Evolutionary conservation across 345 rosid genomes (phyloP).

Genomic region (Euphorbia pulcherrima): DNA sequence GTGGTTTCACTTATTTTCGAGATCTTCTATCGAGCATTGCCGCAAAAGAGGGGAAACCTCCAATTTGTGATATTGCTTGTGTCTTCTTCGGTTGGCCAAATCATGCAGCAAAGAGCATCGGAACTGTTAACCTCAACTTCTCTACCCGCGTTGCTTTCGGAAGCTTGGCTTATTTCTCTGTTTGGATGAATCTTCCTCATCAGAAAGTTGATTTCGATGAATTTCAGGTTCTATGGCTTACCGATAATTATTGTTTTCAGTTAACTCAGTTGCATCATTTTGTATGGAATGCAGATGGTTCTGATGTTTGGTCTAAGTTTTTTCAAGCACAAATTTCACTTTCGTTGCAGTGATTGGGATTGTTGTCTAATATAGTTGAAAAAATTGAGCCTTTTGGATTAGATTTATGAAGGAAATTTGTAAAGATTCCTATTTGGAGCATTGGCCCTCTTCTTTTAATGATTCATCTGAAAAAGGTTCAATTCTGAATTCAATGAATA

Average conservation of each 20-base stretch:
- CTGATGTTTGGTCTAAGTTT: conserved; percentile 43
- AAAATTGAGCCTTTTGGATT: conserved; percentile 37
- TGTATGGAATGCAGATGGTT: conserved; percentile 34
- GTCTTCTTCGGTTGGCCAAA: conserved; percentile 40
- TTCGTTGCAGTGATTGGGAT: conserved; percentile 30
- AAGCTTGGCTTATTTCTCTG: conserved; percentile 30
- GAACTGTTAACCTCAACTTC: conserved; percentile 30
- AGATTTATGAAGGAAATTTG: conserved; percentile 27
- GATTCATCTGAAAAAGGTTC: background rate
- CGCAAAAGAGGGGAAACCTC: conserved; percentile 27
- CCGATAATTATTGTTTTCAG: conserved; percentile 36
- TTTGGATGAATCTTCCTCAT: conserved; percentile 52
- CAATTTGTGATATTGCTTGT: conserved; percentile 40
- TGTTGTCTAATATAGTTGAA: conserved; percentile 39
- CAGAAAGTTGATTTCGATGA: conserved; percentile 22
- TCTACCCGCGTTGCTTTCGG: conserved; percentile 43
- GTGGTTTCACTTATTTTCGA: no score
- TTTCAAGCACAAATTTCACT: conserved; percentile 30
- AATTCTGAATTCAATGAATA: no score
- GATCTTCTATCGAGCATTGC: conserved; percentile 20
- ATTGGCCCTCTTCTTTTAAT: conserved; percentile 41
- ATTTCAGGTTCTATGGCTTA: conserved; percentile 43
- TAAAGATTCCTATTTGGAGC: conserved; percentile 39
- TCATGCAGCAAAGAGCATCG: conserved; percentile 30
- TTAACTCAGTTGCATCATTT: conserved; percentile 33